These are phyloP conservation scores for Anethum foeniculum DNA, from an alignment of 140 eudicot species.

Conservation along the genomic window DNA sequence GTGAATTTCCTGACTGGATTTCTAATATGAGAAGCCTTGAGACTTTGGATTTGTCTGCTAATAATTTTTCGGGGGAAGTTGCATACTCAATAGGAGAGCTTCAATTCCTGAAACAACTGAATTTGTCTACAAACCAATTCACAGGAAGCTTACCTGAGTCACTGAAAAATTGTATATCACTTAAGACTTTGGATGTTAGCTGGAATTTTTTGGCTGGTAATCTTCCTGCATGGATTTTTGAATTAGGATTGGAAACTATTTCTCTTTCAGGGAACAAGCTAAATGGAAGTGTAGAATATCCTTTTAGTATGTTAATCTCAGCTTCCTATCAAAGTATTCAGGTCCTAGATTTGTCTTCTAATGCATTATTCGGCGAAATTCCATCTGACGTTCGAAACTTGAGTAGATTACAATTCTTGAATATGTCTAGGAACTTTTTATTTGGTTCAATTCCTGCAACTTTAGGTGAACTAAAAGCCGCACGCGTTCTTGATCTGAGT, in stretches of 20 bases:
- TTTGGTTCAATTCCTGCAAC: slow-evolving; percentile 53
- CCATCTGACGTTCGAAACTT: slow-evolving; percentile 49
- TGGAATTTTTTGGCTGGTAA: slow-evolving; percentile 49
- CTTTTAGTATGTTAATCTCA: slow-evolving; percentile 17
- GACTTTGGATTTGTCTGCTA: slow-evolving; percentile 62
- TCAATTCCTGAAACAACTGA: slow-evolving; percentile 41
- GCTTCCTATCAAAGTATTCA: slow-evolving; percentile 51
- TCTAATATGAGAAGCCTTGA: slow-evolving; percentile 58
- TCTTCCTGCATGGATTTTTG: slow-evolving; percentile 60
- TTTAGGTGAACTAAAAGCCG: slow-evolving; percentile 54
- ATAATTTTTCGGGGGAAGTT: slow-evolving; percentile 55
- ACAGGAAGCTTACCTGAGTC: slow-evolving; percentile 64
- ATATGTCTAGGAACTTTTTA: slow-evolving; percentile 57
- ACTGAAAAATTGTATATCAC: slow-evolving; percentile 39
- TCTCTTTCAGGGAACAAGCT: slow-evolving; percentile 49
- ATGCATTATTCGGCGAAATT: slow-evolving; percentile 57
- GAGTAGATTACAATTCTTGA: slow-evolving; percentile 50
- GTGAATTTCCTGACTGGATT: slow-evolving; percentile 72
- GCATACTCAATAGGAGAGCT: slow-evolving; percentile 55
- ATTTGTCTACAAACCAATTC: slow-evolving; percentile 56
- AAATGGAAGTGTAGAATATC: slow-evolving; percentile 46
- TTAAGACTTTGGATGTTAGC: slow-evolving; percentile 55
- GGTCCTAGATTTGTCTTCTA: slow-evolving; percentile 68
- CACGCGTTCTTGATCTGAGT: slow-evolving; percentile 58
- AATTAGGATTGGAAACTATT: slow-evolving; percentile 38